A percentile compares a stretch with the other conserved stretches of the same genome.
These are phyloP conservation scores for Fusarium algeriense DNA, from an alignment of 2,329 filamentous ascomycete genomes.

Conservation along the genomic window DNA sequence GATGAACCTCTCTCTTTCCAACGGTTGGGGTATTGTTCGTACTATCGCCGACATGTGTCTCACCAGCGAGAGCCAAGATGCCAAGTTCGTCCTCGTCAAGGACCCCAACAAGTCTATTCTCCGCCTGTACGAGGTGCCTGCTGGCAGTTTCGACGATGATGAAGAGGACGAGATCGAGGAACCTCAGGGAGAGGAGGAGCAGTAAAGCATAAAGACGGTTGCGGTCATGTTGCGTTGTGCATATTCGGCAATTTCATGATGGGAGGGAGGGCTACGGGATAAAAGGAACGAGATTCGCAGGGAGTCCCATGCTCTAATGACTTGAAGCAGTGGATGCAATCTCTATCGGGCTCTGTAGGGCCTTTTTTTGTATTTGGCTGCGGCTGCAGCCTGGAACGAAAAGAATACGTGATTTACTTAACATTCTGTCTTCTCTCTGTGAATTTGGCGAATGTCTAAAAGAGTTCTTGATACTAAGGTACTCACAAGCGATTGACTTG, in stretches of 20 bases:
- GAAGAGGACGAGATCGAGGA: slow-evolving; percentile 72
- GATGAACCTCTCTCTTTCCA: slow-evolving; percentile 97
- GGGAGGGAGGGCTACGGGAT: slow-evolving; percentile 14
- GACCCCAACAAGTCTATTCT: slow-evolving; percentile 98
- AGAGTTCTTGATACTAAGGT: not conserved
- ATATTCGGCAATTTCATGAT: slow-evolving; percentile 31
- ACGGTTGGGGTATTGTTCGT: slow-evolving; percentile 98
- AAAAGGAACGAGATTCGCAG: slow-evolving; percentile 39
- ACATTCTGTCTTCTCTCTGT: not conserved
- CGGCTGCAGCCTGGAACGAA: slow-evolving; percentile 40
- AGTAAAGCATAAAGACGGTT: slow-evolving; percentile 29
- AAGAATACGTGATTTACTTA: slow-evolving; percentile 45
- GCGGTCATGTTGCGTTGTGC: slow-evolving; percentile 11
- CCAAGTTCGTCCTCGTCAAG: slow-evolving; percentile 85
- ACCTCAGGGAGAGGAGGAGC: slow-evolving; percentile 46
- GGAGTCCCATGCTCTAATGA: slow-evolving; percentile 47
- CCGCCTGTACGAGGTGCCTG: slow-evolving; percentile 90
- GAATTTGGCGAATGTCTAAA: not conserved
- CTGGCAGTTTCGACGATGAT: slow-evolving; percentile 90
- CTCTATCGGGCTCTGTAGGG: slow-evolving; percentile 32
- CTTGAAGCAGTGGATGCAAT: slow-evolving; percentile 46
- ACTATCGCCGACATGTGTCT: slow-evolving; percentile 97
- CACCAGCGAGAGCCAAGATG: slow-evolving; percentile 79
- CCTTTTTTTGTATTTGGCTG: slow-evolving; percentile 26
- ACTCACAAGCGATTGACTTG: not conserved